These are phyloP conservation scores for Gonapodya sp. DNA, from an alignment of 192 early-diverging fungal species.

Conservation along the genomic window DNA sequence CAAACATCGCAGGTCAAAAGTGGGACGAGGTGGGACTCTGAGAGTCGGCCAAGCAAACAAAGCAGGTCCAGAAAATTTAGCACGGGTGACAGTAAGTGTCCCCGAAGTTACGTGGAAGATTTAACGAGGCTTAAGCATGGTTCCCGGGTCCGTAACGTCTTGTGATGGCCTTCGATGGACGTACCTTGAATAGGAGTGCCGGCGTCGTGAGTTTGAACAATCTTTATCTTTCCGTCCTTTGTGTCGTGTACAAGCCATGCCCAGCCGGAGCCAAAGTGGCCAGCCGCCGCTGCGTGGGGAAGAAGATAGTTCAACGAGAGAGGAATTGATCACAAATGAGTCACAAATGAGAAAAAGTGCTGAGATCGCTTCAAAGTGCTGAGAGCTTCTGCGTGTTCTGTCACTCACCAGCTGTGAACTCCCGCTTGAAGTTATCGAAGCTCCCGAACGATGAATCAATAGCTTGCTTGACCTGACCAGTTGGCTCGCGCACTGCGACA, in stretches of 20 bases:
- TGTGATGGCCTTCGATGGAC: conserved; percentile 4
- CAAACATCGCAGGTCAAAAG: conserved; percentile 29
- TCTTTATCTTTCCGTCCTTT: conserved; percentile 23
- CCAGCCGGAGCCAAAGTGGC: conserved; percentile 34
- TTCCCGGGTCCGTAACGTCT: not conserved
- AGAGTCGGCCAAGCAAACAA: not conserved
- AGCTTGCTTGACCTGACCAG: not conserved
- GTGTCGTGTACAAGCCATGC: conserved; percentile 31
- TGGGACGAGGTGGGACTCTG: conserved; percentile 22
- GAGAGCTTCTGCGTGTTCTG: not conserved
- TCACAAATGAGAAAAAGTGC: not conserved
- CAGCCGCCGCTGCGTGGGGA: conserved; percentile 20
- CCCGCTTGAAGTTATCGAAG: conserved; percentile 29
- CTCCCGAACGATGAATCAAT: conserved; percentile 25
- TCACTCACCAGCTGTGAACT: conserved; percentile 16
- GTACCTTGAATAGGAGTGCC: conserved; percentile 21
- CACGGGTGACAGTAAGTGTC: conserved; percentile 1
- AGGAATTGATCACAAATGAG: not conserved
- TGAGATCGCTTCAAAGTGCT: not conserved
- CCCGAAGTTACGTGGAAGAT: not conserved
- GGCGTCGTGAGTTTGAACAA: conserved; percentile 30
- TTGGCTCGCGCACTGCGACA: not conserved
- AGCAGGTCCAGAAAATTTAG: not conserved
- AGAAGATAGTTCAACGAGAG: not conserved
- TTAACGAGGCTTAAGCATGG: not conserved